Percentiles rank a stretch among this genome's conserved stretches.
Evolutionary conservation across 306 rosid genomes (phyloP).

Genomic region (Trifolium dubium): DNA sequence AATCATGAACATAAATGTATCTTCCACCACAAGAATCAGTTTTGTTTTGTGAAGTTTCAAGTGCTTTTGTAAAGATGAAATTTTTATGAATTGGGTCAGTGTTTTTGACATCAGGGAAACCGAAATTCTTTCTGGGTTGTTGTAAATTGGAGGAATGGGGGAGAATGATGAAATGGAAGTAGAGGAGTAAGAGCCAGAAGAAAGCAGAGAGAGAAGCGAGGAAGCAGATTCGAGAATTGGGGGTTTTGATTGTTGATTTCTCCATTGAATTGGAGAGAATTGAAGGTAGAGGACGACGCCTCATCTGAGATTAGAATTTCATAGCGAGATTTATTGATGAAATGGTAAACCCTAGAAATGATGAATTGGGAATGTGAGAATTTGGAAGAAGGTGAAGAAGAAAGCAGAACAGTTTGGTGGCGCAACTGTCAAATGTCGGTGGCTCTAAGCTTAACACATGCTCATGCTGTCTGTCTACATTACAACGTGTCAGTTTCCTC

Average conservation of each 20-base stretch:
- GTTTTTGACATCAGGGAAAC: not conserved
- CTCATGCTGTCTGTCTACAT: not conserved
- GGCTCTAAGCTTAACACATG: slow-evolving; percentile 40
- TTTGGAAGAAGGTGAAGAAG: not conserved
- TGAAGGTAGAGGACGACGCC: slow-evolving; percentile 76
- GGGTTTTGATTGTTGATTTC: slow-evolving; percentile 61
- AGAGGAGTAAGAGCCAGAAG: slow-evolving; percentile 82
- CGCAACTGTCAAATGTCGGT: slow-evolving; percentile 62
- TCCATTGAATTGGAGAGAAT: slow-evolving; percentile 70
- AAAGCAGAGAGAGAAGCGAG: slow-evolving; percentile 68
- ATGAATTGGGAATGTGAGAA: not conserved
- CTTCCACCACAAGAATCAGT: slow-evolving; percentile 87
- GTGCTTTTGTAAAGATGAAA: slow-evolving; percentile 66
- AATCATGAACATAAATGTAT: slow-evolving; percentile 87
- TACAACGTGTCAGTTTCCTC: slow-evolving; percentile 39
- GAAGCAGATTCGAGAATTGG: slow-evolving; percentile 64
- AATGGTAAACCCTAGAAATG: slow-evolving; percentile 35
- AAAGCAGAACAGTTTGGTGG: not conserved
- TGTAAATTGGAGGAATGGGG: slow-evolving; percentile 2
- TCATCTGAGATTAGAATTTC: slow-evolving; percentile 53
- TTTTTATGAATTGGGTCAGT: not conserved
- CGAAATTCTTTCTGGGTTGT: slow-evolving; percentile 25
- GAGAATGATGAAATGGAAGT: slow-evolving; percentile 79
- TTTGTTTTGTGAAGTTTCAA: slow-evolving; percentile 66
- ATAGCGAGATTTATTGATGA: not conserved